Base-by-base conservation (phyloP, 371 early-diverging fungal species). In the Lichtheimia corymbifera region DNA sequence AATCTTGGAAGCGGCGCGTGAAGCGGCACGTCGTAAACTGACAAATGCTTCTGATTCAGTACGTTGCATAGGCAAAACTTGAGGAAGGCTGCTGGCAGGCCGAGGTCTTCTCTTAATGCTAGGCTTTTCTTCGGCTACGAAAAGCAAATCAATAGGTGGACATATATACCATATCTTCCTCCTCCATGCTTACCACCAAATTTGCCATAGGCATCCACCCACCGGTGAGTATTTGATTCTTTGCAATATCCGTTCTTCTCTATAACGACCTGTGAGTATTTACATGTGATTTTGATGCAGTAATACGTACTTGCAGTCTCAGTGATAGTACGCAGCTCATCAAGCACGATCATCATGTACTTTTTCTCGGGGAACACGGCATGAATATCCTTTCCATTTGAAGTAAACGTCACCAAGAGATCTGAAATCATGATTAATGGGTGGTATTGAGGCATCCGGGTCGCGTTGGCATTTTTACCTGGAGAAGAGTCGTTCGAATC, bases 31-130 rank as follows among this genome's bases (percentile, higher is more conserved):
- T 30, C 70, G 73, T 17, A 79, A 49, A 12, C 73, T 69, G 41
- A 76, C 66, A 41, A 73, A 62, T 1, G 63, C 70, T 6, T 67
- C 55, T 2, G 76, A 73, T 15, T 79, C 74, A 40, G 70, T 61
- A 24, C 79, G 59, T 42, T 76, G 63, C 0, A 73, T 17, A 0
- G 79, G 76, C 4, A 79, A 50, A 0, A 79, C 76, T 51, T 75
- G 71, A 9, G 69, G 66, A 11, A 75, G 47, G 17, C 47, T 47
- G n/a, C 47, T 18, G 5, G 18, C 22, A 18, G 47, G 47, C 0
- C 22, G 47, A 9, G 47, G 18, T 13, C 18, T 5, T 47, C 47
- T 18, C 17, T 47, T 47, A 2, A 47, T 7, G 2, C 6, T 47
- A 5, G 18, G 22, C 11, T 18, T 47, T 47, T 47, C n/a, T 47